Conservation (phyloP, 2,329 filamentous ascomycete species). For the Neopestalotiopsis clavispora region DNA sequence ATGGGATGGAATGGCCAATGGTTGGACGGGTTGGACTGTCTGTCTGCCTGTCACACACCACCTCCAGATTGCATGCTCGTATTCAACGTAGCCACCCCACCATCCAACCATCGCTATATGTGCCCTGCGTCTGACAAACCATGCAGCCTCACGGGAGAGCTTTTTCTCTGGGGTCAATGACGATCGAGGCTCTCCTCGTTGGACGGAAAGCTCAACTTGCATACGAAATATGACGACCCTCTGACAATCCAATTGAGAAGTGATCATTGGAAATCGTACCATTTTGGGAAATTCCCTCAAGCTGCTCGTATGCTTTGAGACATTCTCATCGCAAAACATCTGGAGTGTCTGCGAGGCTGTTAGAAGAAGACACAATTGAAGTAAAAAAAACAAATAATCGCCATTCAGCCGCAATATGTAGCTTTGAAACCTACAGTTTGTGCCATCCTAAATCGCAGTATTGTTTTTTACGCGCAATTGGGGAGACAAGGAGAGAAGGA, state of each 20-base stretch:
- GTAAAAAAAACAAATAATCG: not conserved
- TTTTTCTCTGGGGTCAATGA: not conserved
- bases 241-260: not conserved
- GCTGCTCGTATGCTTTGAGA: not conserved
- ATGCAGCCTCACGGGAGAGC: not conserved
- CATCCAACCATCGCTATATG: not conserved
- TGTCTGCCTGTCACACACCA: not conserved
- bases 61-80: not conserved
- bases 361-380: not conserved
- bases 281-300: not conserved
- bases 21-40: not conserved
- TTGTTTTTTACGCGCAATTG: not conserved
- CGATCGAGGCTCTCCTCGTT: not conserved
- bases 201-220: not conserved
- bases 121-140: not conserved
- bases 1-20: not conserved
- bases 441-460: not conserved
- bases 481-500: not conserved
- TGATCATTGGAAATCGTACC: not conserved
- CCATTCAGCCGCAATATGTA: constrained; percentile 1
- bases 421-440: not conserved
- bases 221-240: not conserved
- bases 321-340: not conserved
- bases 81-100: not conserved
- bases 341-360: not conserved